Evolutionary conservation across 2,329 filamentous ascomycete genomes (phyloP).

Genomic region (Penicillium oxalicum): DNA sequence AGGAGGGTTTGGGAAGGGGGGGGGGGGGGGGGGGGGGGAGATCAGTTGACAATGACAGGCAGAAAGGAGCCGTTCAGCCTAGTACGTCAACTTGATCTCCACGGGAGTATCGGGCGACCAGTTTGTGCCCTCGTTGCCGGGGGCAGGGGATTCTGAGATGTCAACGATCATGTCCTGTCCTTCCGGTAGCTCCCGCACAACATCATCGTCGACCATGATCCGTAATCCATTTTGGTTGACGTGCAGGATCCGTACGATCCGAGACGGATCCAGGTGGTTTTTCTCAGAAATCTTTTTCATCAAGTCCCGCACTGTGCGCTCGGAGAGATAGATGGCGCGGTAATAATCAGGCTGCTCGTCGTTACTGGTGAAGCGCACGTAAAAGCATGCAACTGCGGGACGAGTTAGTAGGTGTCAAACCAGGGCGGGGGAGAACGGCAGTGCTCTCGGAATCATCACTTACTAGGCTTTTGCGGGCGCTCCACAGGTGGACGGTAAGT

Average conservation of each 20-base stretch:
- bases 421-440: slow-evolving; percentile 17
- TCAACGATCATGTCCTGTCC: slow-evolving; percentile 81
- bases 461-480: slow-evolving; percentile 60
- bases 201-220: slow-evolving; percentile 85
- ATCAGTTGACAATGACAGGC: background rate
- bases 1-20: background rate
- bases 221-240: slow-evolving; percentile 69
- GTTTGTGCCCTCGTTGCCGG: slow-evolving; percentile 4
- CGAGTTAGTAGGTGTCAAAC: slow-evolving; percentile 16
- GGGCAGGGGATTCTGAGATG: slow-evolving; percentile 51
- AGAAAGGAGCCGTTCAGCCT: slow-evolving; percentile 27
- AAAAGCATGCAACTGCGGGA: slow-evolving; percentile 73
- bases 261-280: slow-evolving; percentile 68
- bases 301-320: slow-evolving; percentile 70
- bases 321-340: slow-evolving; percentile 76
- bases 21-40: background rate
- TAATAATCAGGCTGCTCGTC: slow-evolving; percentile 58
- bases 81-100: slow-evolving; percentile 51
- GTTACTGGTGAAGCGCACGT: slow-evolving; percentile 57
- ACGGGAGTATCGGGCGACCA: slow-evolving; percentile 23
- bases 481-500: slow-evolving; percentile 75
- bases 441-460: slow-evolving; percentile 20
- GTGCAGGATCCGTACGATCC: slow-evolving; percentile 65
- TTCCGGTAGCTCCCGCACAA: slow-evolving; percentile 75
- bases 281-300: slow-evolving; percentile 68